Percentiles rank a stretch among this genome's conserved stretches.
Evolutionary conservation across 495 filamentous ascomycete genomes (phyloP).

Genomic region (Clavariopsis aquatica): DNA sequence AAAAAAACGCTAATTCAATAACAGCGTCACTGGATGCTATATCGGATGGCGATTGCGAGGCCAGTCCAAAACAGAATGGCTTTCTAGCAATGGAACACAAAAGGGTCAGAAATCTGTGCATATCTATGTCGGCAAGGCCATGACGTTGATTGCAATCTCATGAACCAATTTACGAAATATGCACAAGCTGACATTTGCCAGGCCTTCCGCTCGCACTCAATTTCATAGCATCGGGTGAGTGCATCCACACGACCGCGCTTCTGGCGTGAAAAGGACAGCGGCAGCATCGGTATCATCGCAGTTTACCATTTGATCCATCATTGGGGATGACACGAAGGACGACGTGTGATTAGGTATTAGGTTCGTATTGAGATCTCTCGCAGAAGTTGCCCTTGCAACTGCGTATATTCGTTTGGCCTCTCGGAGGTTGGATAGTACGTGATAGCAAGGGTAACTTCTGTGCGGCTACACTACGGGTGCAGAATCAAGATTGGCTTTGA

Average conservation of each 20-base stretch:
- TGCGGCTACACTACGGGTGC: conserved; percentile 88
- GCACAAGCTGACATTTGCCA: conserved; percentile 38
- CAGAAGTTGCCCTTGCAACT: conserved; percentile 14
- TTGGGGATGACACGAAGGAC: not conserved
- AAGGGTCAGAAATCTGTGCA: conserved; percentile 59
- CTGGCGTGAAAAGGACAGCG: conserved; percentile 31
- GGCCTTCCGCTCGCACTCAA: conserved; percentile 74
- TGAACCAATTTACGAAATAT: not conserved
- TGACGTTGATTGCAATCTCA: conserved; percentile 4
- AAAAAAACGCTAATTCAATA: conserved; percentile 6
- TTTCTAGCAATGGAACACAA: conserved; percentile 72
- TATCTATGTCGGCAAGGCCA: not conserved
- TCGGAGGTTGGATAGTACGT: not conserved
- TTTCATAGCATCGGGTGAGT: conserved; percentile 85
- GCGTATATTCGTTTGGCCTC: not conserved
- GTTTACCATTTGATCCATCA: conserved; percentile 22
- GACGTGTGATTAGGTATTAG: conserved; percentile 20
- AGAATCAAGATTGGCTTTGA: conserved; percentile 47
- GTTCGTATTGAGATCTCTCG: conserved; percentile 41
- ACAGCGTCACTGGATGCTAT: conserved; percentile 62
- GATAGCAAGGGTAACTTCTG: conserved; percentile 34
- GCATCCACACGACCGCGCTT: conserved; percentile 30
- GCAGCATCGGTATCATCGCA: conserved; percentile 49
- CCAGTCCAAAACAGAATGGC: conserved; percentile 67
- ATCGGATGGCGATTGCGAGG: conserved; percentile 69